Evolutionary conservation across 805 yeast species (phyloP), one percentile per base, ranked within the genome.

Genomic region (Jamesozyma spencerorum): DNA sequence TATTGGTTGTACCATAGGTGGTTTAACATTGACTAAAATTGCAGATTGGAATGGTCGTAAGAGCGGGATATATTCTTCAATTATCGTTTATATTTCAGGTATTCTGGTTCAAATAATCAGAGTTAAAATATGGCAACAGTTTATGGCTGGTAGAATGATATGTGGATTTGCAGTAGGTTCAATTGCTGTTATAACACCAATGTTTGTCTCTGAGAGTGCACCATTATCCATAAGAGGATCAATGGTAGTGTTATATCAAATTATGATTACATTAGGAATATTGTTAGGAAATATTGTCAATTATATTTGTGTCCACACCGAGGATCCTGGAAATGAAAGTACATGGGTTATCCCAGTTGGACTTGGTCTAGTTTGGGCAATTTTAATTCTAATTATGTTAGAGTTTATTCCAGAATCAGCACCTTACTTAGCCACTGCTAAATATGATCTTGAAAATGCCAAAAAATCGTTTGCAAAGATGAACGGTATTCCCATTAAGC

Each of bases 161-260:
- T 72, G 81, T 20, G 95, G 95, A 8, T 45, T 83, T 6, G 81
- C 83, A 20, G 82, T 85, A 41, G 95, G 95, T 32, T 68, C 76
- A 20, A 67, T 79, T 26, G 77, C 88, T 6, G 85, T 85, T 14
- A 66, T 81, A 39, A 83, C 79, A 12, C 88, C 92, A 26, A 67
- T 84, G 64, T 77, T 77, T 57, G 74, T 79, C 40, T 68, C 80
- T 22, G 88, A 81, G 57, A 70, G 77, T 41, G 68, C 86, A 29
- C 86, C 87, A 40, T 71, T 76, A 42, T 66, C 66, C 22, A 68
- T 79, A 36, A 73, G 87, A 70, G 87, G 87, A 50, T 65, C 81
- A 3, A 70, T 79, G 52, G 82, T 80, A 31, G 72, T 76, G 28
- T 65, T 75, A 42, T 81, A 72, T 65, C 86, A 80, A 58, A 65